Evolutionary conservation across 306 rosid genomes (phyloP), one percentile per base, ranked within the genome.

Genomic region (Citrullus amarus): DNA sequence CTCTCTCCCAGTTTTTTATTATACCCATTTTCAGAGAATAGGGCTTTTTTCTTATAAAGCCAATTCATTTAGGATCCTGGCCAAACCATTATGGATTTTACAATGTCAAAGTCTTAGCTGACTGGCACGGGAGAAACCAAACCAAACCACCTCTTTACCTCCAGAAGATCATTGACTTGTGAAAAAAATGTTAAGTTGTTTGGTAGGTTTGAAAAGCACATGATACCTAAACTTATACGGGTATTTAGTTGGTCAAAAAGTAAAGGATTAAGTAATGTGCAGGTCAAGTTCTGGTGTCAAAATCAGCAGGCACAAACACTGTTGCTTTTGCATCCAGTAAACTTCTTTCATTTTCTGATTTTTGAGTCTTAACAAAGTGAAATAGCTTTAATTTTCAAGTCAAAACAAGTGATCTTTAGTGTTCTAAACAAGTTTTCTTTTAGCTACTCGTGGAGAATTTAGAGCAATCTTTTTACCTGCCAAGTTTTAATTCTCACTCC

Each of bases 401-500:
- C 44, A 50, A 71, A 71, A 17, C 55, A 71, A 71, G 4, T 50
- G 15, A 71, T 72, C 8, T 76, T 79, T 66, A 44, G 48, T 56
- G 58, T 44, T 5, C 55, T 77, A 82, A 41, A 53, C 57, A 44
- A 15, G 39, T 22, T 69, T 69, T 70, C 57, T 46, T 46, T 22
- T 20, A 43, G 36, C 7, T 69, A 41, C 55, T n/a, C 44, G 12
- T 43, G 30, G 30, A 22, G 4, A 68, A 39, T 34, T 20, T n/a
- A 39, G 30, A 68, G 54, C 34, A 46, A 36, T 53, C 16, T 9
- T 28, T 15, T 63, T 48, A 92, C 98, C 97, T 93, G 97, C 98
- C 98, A 93, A 79, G 97, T 93, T 82, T 93, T 93, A 9, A 93
- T 93, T 83, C 98, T 88, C 0, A 93, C 88, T 81, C 98, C 98